Evolutionary conservation across 371 early-diverging fungal species (phyloP), one percentile per base, ranked within the genome.

Genomic region (Mortierella sp.): DNA sequence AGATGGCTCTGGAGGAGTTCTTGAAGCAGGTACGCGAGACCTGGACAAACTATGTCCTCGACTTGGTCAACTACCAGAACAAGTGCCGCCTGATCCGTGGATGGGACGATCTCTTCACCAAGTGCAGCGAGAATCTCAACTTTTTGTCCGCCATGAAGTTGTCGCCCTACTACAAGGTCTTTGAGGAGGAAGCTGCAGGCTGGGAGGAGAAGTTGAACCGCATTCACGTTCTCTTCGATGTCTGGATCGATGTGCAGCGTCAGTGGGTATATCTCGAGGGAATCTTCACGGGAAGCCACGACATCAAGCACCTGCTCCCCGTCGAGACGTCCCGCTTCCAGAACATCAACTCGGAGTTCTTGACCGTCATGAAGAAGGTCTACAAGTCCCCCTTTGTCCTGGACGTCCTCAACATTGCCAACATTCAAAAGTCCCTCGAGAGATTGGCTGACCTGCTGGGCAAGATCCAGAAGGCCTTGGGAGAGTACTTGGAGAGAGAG

Each of bases 251-350:
- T 88, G 99, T 99, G 40, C 99, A 99, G 89, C 95, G 99, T 51
- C 99, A 98, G 88, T 99, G 98, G 98, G 99, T 99, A 14, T 99
- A 99, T 81, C 90, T 99, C 55, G 98, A 99, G 86, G 99, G 99
- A 61, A 98, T 99, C 74, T 99, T 99, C 83, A 94, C 95, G 51
- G 95, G 97, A 77, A 97, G 95, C 79, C 97, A 95, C 13, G 99
- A 99, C 79, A 99, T 99, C 88, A 97, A 97, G 88, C 97, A 98
- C 76, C 89, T 99, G 61, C 89, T 99, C 10, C 99, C 99, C 0
- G 93, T 97, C 5, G 99, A 99, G 90, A 96, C 96, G 9, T 92
- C 95, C 57, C 93, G 99, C 24, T 99, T 99, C 92, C 94, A 95
- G 75, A 97, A 95, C 89, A 98, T 99, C 89, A 98, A 99, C 87